These are phyloP conservation scores for Coleophoma cylindrospora DNA, from an alignment of 2,329 filamentous ascomycete species.

Conservation along the genomic window DNA sequence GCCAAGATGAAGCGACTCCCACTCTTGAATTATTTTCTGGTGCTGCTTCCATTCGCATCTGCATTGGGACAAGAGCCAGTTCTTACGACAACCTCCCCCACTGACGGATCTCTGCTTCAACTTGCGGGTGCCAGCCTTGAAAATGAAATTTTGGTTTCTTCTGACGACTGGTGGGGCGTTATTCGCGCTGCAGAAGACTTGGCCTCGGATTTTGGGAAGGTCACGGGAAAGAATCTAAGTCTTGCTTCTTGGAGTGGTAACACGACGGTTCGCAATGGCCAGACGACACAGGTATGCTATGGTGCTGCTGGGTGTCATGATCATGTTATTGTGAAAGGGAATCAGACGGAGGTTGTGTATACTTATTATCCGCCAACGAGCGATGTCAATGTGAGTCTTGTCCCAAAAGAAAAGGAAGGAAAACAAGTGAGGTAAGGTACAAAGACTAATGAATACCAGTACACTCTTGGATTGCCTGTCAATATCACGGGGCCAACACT, in stretches of 20 bases:
- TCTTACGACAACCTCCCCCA: constrained; percentile 36
- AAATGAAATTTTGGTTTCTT: constrained; percentile 49
- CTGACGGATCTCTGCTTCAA: constrained; percentile 9
- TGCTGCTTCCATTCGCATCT: constrained; percentile 16
- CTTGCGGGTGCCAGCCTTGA: constrained; percentile 25
- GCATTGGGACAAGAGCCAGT: constrained; percentile 41
- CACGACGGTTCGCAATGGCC: background rate
- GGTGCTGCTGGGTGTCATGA: constrained; percentile 8
- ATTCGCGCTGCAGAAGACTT: constrained; percentile 64
- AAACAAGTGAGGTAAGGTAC: background rate
- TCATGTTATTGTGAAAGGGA: constrained; percentile 3
- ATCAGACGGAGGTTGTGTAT: constrained; percentile 18
- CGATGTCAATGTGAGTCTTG: constrained; percentile 18
- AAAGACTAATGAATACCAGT: constrained; percentile 24
- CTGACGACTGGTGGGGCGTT: constrained; percentile 62
- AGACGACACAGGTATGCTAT: background rate
- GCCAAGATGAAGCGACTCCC: background rate
- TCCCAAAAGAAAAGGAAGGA: background rate
- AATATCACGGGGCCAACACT: constrained; percentile 38
- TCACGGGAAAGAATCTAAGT: constrained; percentile 61
- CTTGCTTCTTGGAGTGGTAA: constrained; percentile 20
- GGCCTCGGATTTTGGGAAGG: constrained; percentile 64
- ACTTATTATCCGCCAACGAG: constrained; percentile 18
- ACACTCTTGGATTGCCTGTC: constrained; percentile 34
- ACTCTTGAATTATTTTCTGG: constrained; percentile 8